Conservation (phyloP, 2,329 filamentous ascomycete species). For the Cordyceps javanica region DNA sequence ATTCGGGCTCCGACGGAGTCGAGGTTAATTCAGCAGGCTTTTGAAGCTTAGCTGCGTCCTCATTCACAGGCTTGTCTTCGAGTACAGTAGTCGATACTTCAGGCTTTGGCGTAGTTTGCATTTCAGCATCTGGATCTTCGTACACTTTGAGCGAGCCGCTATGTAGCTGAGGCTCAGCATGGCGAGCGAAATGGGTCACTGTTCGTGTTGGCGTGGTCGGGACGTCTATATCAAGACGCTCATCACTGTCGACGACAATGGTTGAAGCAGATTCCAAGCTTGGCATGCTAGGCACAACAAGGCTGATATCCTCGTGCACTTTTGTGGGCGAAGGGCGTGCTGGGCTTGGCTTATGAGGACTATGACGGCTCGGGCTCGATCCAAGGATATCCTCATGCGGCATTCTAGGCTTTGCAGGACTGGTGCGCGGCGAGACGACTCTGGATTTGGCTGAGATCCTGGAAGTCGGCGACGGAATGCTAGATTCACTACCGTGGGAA, state of each 20-base stretch:
- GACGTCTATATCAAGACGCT: not conserved
- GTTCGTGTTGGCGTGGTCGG: slow-evolving; percentile 13
- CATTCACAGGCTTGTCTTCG: slow-evolving; percentile 55
- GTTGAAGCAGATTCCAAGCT: slow-evolving; percentile 28
- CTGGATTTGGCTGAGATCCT: not conserved
- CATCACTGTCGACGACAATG: slow-evolving; percentile 19
- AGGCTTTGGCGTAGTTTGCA: slow-evolving; percentile 41
- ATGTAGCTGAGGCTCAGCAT: slow-evolving; percentile 7
- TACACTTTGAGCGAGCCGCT: slow-evolving; percentile 44
- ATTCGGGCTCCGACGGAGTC: slow-evolving; percentile 21
- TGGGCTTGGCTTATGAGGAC: slow-evolving; percentile 31
- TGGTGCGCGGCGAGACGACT: slow-evolving; percentile 9
- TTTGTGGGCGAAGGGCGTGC: slow-evolving; percentile 35
- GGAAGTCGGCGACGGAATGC: slow-evolving; percentile 39
- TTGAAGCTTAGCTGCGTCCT: slow-evolving; percentile 36
- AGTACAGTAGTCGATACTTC: slow-evolving; percentile 44
- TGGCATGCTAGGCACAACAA: slow-evolving; percentile 44
- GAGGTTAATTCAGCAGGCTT: slow-evolving; percentile 20
- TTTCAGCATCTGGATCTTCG: slow-evolving; percentile 53
- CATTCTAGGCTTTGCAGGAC: slow-evolving; percentile 12
- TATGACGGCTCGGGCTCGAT: slow-evolving; percentile 35
- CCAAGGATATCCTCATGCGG: slow-evolving; percentile 1
- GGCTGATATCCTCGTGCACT: slow-evolving; percentile 47
- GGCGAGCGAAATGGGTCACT: slow-evolving; percentile 4
- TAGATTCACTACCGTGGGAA: slow-evolving; percentile 46